phyloP scores from a whole-genome alignment of 352 stramenopile genomes.

The Pythium angustatum region DNA sequence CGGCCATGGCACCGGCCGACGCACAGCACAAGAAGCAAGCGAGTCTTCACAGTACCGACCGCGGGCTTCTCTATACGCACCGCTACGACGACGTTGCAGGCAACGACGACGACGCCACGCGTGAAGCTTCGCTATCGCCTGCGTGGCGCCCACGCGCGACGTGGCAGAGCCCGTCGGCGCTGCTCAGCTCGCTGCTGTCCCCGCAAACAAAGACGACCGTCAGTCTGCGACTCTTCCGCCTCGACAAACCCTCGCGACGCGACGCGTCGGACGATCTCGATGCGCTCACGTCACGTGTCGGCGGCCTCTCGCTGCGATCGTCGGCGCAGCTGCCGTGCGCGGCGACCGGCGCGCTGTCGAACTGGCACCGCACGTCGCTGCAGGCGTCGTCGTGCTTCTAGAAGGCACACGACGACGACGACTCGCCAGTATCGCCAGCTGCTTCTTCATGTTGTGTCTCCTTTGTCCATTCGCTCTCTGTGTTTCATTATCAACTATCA shows the following conservation, averaged over 20 bases:
- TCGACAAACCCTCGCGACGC: neutral
- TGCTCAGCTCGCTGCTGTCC: conserved; percentile 2
- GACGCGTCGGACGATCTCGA: neutral
- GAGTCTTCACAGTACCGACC: neutral
- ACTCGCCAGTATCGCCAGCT: too few relatives aligned
- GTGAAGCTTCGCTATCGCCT: neutral
- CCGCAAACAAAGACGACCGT: neutral
- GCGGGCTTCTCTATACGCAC: conserved; percentile 3
- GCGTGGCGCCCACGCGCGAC: neutral
- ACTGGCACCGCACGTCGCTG: conserved; percentile 4
- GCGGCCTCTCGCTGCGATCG: neutral
- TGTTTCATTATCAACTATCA: too few relatives aligned
- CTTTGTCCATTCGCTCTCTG: neutral
- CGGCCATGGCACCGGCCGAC: neutral
- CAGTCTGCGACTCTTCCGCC: conserved; percentile 11
- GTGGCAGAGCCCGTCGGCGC: conserved; percentile 16
- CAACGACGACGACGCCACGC: neutral
- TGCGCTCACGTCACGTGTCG: neutral
- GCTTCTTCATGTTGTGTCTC: too few relatives aligned
- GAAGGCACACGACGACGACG: too few relatives aligned
- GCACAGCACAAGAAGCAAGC: neutral
- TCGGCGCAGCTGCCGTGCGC: neutral
- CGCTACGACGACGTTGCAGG: neutral
- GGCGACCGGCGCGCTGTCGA: neutral
- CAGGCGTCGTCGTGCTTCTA: conserved; percentile 3